A percentile compares a stretch with the other conserved stretches of the same genome.
Evolutionary conservation across 768 basidiomycete species (phyloP).

Genomic region (Myochromella boudieri): DNA sequence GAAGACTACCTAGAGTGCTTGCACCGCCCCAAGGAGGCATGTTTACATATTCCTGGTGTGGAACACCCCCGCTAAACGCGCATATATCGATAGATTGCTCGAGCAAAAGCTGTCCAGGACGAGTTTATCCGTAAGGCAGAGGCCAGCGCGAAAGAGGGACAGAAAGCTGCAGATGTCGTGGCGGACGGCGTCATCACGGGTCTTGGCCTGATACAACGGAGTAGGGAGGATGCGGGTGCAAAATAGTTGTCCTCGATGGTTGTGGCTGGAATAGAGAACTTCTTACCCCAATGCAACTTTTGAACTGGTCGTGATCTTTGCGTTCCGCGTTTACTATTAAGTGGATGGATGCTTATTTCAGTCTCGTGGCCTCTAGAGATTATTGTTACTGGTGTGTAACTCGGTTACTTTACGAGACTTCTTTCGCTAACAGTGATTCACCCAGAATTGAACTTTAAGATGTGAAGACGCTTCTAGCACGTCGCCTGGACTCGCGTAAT

Average conservation of each 20-base stretch:
- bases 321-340: not conserved
- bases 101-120: constrained; percentile 65
- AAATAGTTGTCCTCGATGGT: constrained; percentile 5
- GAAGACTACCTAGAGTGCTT: constrained; percentile 93
- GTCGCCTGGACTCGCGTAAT: too few species aligned
- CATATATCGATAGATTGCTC: constrained; percentile 39
- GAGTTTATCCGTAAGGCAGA: constrained; percentile 71
- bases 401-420: too few species aligned
- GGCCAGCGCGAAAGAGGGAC: constrained; percentile 64
- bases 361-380: too few species aligned
- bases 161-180: constrained; percentile 68
- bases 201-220: constrained; percentile 71
- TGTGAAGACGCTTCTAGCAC: too few species aligned
- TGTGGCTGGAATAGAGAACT: not conserved
- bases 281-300: not conserved
- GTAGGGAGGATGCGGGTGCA: constrained; percentile 21
- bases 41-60: constrained; percentile 17
- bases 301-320: not conserved
- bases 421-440: too few species aligned
- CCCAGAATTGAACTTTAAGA: too few species aligned
- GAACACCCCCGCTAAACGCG: not conserved
- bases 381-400: too few species aligned
- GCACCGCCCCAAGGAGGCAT: constrained; percentile 85
- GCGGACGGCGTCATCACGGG: constrained; percentile 75
- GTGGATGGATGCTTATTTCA: not conserved